phyloP scores from a whole-genome alignment of 805 yeast genomes.

The Sugiyamaella smithiae region DNA sequence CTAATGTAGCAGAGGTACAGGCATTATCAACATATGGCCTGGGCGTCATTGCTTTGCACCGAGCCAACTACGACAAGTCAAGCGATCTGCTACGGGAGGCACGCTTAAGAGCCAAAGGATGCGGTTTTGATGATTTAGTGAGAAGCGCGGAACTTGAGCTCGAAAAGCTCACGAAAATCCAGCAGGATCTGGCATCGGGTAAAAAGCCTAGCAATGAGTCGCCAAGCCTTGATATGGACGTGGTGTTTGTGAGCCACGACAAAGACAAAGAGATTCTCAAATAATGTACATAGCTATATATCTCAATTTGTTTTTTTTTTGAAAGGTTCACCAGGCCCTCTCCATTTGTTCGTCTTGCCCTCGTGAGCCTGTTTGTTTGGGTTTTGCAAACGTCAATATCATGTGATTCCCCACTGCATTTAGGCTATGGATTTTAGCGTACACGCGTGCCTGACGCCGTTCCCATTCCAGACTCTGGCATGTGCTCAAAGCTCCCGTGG shows the following conservation, averaged over 20 bases:
- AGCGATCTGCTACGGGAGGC: slow-evolving; percentile 64
- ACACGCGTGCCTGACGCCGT: too few species aligned
- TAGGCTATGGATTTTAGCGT: too few species aligned
- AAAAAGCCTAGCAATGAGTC: slow-evolving; percentile 14
- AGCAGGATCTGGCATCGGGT: slow-evolving; percentile 6
- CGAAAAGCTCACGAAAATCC: slow-evolving; percentile 44
- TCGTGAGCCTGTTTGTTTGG: too few species aligned
- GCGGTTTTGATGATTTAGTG: slow-evolving; percentile 61
- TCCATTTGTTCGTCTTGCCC: too few species aligned
- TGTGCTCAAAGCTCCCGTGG: too few species aligned
- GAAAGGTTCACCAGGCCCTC: too few species aligned
- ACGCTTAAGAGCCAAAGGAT: slow-evolving; percentile 62
- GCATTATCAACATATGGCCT: slow-evolving; percentile 82
- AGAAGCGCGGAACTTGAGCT: slow-evolving; percentile 66
- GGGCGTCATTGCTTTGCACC: slow-evolving; percentile 73
- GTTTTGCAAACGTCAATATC: too few species aligned
- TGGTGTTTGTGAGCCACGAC: slow-evolving; percentile 17
- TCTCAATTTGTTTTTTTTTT: too few species aligned
- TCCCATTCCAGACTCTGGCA: too few species aligned
- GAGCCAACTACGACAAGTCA: slow-evolving; percentile 55
- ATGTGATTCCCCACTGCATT: too few species aligned
- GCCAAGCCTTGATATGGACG: slow-evolving; percentile 24
- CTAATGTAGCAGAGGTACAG: slow-evolving; percentile 57
- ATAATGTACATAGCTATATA: too few species aligned
- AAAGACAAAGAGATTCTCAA: slow-evolving; percentile 4